Conservation (phyloP, 176 grass and related monocot genomes). For the Microstegium vimineum region DNA sequence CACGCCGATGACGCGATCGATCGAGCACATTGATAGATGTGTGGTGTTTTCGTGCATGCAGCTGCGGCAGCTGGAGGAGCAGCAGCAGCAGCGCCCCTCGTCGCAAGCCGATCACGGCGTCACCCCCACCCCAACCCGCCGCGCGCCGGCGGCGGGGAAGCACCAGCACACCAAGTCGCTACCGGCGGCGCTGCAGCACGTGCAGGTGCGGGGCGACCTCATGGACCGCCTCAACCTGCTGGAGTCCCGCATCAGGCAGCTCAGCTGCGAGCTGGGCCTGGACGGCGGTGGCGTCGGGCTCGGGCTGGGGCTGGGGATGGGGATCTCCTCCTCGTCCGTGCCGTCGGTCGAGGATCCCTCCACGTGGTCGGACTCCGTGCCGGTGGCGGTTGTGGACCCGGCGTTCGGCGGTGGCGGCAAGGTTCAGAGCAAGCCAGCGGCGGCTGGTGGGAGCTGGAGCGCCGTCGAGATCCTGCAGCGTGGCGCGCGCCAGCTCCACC, state of each 20-base stretch:
- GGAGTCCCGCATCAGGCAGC: conserved; percentile 49
- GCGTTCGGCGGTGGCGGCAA: background rate
- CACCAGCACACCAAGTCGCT: conserved; percentile 52
- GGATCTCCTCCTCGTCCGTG: background rate
- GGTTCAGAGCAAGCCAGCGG: background rate
- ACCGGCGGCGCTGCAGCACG: conserved; percentile 38
- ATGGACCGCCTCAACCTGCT: conserved; percentile 60
- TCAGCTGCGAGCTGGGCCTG: conserved; percentile 43
- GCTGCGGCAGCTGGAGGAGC: conserved; percentile 46
- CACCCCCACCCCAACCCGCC: background rate
- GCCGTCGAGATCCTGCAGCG: conserved; percentile 27
- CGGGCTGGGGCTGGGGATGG: background rate
- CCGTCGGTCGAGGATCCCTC: conserved; percentile 21
- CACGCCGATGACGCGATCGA: no score
- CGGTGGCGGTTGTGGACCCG: background rate
- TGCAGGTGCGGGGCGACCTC: conserved; percentile 25
- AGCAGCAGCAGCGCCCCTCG: background rate
- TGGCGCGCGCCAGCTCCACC: conserved; percentile 35
- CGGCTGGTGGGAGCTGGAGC: conserved; percentile 21
- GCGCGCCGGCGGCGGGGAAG: background rate
- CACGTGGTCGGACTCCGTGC: conserved; percentile 4
- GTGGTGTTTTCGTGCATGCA: background rate
- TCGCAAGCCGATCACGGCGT: background rate
- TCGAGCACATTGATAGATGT: no score
- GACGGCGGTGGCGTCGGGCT: background rate